These are phyloP conservation scores for Omphalea diandra DNA, from an alignment of 441 rosid genomes.

Conservation along the genomic window DNA sequence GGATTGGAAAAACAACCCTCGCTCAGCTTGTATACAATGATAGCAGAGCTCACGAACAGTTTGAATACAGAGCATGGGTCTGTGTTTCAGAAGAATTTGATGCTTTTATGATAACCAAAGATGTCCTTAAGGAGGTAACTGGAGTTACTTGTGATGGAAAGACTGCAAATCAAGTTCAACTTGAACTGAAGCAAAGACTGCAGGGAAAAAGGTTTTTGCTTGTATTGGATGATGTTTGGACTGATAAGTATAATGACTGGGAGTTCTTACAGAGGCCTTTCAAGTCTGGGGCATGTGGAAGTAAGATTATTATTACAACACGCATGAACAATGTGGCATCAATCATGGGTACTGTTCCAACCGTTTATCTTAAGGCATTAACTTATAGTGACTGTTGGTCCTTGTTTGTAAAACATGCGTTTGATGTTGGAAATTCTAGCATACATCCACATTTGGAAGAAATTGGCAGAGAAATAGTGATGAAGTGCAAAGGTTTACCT, in stretches of 20 bases:
- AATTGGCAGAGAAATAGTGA: constrained; percentile 29
- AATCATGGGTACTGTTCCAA: constrained; percentile 10
- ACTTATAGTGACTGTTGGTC: constrained; percentile 16
- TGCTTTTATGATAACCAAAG: not conserved
- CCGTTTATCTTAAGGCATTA: constrained; percentile 13
- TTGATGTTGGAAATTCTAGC: not conserved
- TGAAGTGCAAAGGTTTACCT: constrained; percentile 34
- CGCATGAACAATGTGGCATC: constrained; percentile 13
- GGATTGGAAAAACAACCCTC: not conserved
- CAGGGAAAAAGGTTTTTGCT: not conserved
- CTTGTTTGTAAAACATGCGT: constrained; percentile 28
- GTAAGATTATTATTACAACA: not conserved
- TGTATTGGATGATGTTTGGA: not conserved
- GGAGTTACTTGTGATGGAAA: not conserved
- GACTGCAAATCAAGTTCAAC: not conserved
- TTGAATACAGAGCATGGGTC: not conserved
- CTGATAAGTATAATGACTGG: not conserved
- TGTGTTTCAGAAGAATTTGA: not conserved
- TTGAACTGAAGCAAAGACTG: not conserved
- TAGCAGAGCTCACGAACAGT: not conserved
- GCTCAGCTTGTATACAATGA: not conserved
- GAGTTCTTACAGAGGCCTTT: not conserved
- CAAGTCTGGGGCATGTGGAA: not conserved
- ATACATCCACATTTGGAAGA: constrained; percentile 10
- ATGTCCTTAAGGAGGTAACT: not conserved